These are phyloP conservation scores for Violaceomyces palustris DNA, from an alignment of 1,284 basidiomycete genomes.

Conservation along the genomic window DNA sequence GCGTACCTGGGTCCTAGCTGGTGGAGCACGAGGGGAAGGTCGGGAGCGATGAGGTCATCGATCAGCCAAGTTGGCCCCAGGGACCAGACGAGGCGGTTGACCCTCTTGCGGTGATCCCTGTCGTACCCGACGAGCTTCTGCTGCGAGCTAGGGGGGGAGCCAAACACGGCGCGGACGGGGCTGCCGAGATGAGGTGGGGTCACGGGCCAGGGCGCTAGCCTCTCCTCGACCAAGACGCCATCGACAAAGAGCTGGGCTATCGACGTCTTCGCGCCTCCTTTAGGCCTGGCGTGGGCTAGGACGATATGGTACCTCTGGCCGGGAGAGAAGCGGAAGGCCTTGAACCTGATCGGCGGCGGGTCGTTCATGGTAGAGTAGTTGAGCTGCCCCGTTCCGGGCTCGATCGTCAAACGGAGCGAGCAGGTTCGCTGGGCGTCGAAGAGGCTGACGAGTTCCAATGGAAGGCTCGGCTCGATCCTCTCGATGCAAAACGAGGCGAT, in stretches of 20 bases:
- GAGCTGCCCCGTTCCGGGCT: conserved; percentile 25
- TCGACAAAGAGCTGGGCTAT: conserved; percentile 36
- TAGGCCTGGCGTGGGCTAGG: conserved; percentile 31
- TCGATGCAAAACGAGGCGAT: conserved; percentile 28
- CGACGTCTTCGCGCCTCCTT: conserved; percentile 19
- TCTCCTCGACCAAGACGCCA: conserved; percentile 33
- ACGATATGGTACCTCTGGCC: conserved; percentile 28
- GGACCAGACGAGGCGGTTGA: conserved; percentile 35
- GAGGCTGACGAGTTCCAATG: conserved; percentile 33
- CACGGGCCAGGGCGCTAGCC: conserved; percentile 26
- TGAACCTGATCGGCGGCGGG: conserved; percentile 16
- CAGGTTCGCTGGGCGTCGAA: conserved; percentile 27
- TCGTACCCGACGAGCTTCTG: no score
- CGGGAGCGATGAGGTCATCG: conserved; percentile 32
- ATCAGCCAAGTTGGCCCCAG: conserved; percentile 33
- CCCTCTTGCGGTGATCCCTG: not conserved
- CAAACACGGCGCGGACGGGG: conserved; percentile 27
- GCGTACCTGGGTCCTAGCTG: conserved; percentile 34
- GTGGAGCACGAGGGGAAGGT: conserved; percentile 34
- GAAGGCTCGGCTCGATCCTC: conserved; percentile 21
- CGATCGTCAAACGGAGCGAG: conserved; percentile 24
- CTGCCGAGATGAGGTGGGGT: conserved; percentile 3
- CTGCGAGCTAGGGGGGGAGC: conserved; percentile 18
- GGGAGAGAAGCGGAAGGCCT: conserved; percentile 10
- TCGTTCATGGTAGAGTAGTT: conserved; percentile 13